A percentile compares a stretch with the other conserved stretches of the same genome.
Evolutionary conservation across 2,329 filamentous ascomycete species (phyloP).

Genomic region (Dactylellina leptospora): DNA sequence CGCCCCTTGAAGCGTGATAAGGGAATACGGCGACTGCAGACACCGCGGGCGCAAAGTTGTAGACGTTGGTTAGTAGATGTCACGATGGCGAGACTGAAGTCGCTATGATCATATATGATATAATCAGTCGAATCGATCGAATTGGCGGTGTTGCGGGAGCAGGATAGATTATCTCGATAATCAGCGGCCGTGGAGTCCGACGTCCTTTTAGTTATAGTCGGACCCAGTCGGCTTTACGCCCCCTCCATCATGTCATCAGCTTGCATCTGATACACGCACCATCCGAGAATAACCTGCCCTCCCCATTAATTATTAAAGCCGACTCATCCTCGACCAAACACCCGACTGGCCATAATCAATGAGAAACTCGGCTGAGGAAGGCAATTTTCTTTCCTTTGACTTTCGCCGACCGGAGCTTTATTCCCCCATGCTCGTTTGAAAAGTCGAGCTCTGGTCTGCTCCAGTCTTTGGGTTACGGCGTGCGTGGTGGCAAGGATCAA

Average conservation of each 20-base stretch:
- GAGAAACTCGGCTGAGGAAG: not conserved
- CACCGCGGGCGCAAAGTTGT: no score
- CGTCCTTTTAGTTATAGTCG: slow-evolving; percentile 4
- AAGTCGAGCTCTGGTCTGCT: slow-evolving; percentile 7
- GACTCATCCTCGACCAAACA: slow-evolving; percentile 12
- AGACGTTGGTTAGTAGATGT: no score
- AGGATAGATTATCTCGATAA: slow-evolving; percentile 38
- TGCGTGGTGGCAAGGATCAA: not conserved
- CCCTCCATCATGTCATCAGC: slow-evolving; percentile 42
- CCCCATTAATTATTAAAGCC: slow-evolving; percentile 30
- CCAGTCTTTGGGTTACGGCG: not conserved
- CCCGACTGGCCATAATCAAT: no score
- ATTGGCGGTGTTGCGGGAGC: not conserved
- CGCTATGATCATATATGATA: no score
- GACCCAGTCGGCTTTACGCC: slow-evolving; percentile 28
- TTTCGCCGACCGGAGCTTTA: slow-evolving; percentile 30
- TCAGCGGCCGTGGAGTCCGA: slow-evolving; percentile 13
- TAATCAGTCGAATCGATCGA: no score
- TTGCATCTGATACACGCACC: slow-evolving; percentile 12
- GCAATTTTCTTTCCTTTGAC: not conserved
- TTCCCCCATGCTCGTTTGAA: not conserved
- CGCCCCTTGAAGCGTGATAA: no score
- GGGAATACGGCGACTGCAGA: no score
- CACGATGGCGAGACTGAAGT: no score
- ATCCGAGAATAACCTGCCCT: no score